Evolutionary conservation across 1,284 basidiomycete species (phyloP), one percentile per base, ranked within the genome.

Genomic region (Tremellales sp.): DNA sequence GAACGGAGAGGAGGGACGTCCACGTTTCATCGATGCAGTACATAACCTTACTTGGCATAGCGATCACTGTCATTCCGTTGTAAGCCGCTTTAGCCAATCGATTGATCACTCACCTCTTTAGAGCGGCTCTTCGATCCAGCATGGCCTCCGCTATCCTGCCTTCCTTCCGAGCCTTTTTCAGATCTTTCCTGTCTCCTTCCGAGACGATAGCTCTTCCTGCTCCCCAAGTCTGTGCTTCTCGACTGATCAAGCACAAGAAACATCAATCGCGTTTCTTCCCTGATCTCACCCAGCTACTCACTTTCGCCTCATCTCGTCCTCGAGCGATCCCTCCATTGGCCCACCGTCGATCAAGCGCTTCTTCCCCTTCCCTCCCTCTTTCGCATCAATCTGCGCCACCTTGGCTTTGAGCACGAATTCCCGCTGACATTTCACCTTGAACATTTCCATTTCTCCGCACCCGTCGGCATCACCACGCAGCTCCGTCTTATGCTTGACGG

Each of bases 401-500:
- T 84, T 76, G 4, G 87, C 88, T 68, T 94, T 90, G 61, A 81
- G 80, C 74, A 92, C 85, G 73, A 87, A 93, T 66, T 89, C 88
- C 71, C 79, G 82, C 74, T 95, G 91, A 39, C 94, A 84, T 73
- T 91, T 91, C 46, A 93, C 81, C 79, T 82, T 85, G 68, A 91
- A 89, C 12, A 83, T 77, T 64, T 93, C 89, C 33, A 76, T 75
- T 56, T 88, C 88, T 4, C 86, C 88, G 14, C 85, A 80, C 53
- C 81, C 80, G 40, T 91, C 87, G 51, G 82, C 84, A 63, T 94
- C 90, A 12, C 84, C 87, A 43, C 91, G 77, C 18, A 95, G 71
- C 51, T 85, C 79, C 37, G 89, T 65, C 44, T 80, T 64, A 12
- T 29, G 32, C 25, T 56, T 59, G 8, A 54, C 52, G 13, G 48